These are phyloP conservation scores for Pyrenophora seminiperda DNA, from an alignment of 2,329 filamentous ascomycete genomes.

Conservation along the genomic window DNA sequence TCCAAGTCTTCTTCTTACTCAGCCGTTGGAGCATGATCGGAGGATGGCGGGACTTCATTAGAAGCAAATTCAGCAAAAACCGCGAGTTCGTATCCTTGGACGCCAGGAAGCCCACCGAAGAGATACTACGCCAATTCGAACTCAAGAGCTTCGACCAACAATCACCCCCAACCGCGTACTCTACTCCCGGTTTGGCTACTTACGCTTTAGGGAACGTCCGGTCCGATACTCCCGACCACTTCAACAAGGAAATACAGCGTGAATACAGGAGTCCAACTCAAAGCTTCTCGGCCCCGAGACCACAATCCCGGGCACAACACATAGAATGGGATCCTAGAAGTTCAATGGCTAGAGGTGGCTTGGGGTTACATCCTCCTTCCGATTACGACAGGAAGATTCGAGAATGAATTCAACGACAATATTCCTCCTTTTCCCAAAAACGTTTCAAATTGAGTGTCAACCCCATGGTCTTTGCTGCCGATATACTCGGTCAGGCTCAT, in stretches of 20 bases:
- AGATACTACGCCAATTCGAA: constrained; percentile 41
- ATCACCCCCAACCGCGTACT: constrained; percentile 35
- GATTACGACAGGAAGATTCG: constrained; percentile 39
- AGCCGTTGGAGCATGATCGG: constrained; percentile 82
- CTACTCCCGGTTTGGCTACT: constrained; percentile 31
- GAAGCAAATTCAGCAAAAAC: constrained; percentile 57
- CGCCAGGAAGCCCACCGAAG: constrained; percentile 55
- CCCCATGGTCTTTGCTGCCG: neutral
- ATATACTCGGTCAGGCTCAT: constrained; percentile 5
- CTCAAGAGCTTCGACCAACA: constrained; percentile 42
- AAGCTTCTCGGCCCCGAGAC: constrained; percentile 52
- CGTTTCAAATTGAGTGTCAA: constrained; percentile 2
- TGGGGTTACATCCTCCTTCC: constrained; percentile 46
- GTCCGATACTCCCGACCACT: constrained; percentile 43
- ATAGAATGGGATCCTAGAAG: constrained; percentile 46
- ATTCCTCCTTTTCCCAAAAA: constrained; percentile 5
- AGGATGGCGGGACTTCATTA: constrained; percentile 76
- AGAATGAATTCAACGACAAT: constrained; percentile 16
- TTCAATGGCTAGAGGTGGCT: constrained; percentile 47
- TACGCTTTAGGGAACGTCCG: constrained; percentile 26
- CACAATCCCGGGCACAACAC: constrained; percentile 38
- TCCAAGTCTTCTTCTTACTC: constrained; percentile 83
- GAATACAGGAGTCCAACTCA: constrained; percentile 46
- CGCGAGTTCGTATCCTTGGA: constrained; percentile 90
- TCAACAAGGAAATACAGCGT: constrained; percentile 44